Evolutionary conservation across 225 moss, liverwort and hornwort genomes (phyloP).

Genomic region (Marchantia polymorpha): DNA sequence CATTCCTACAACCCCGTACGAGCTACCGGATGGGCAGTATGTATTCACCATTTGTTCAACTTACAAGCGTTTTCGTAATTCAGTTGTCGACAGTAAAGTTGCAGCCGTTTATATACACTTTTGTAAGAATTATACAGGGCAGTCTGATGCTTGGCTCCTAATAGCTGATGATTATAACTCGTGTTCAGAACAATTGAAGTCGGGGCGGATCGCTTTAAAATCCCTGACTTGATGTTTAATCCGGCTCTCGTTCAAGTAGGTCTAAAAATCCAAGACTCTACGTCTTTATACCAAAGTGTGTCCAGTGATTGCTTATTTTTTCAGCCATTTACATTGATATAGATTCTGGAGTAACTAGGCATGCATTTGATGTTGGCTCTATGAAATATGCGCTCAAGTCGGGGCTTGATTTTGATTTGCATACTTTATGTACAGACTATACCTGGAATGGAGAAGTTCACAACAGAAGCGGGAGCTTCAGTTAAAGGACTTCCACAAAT

Average conservation of each 20-base stretch:
- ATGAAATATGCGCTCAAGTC: not conserved
- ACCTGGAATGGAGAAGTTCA: constrained; percentile 74
- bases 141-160: not conserved
- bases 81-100: too few relatives aligned
- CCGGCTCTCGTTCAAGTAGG: constrained; percentile 72
- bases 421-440: constrained; percentile 45
- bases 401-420: not conserved
- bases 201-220: constrained; percentile 90
- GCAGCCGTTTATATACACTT: not conserved
- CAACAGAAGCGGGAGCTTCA: constrained; percentile 55
- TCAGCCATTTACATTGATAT: not conserved
- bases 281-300: not conserved
- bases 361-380: not conserved
- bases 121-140: not conserved
- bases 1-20: constrained; percentile 90
- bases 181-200: constrained; percentile 71
- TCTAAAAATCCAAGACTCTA: not conserved
- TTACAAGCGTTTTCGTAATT: too few relatives aligned
- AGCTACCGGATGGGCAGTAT: constrained; percentile 93
- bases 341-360: too few relatives aligned
- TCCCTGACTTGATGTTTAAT: constrained; percentile 87
- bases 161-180: not conserved
- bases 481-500: constrained; percentile 76
- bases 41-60: constrained; percentile 17
- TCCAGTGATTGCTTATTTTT: not conserved